Base-by-base conservation (phyloP, 2,329 filamentous ascomycete genomes). In the Exophiala sp. region DNA sequence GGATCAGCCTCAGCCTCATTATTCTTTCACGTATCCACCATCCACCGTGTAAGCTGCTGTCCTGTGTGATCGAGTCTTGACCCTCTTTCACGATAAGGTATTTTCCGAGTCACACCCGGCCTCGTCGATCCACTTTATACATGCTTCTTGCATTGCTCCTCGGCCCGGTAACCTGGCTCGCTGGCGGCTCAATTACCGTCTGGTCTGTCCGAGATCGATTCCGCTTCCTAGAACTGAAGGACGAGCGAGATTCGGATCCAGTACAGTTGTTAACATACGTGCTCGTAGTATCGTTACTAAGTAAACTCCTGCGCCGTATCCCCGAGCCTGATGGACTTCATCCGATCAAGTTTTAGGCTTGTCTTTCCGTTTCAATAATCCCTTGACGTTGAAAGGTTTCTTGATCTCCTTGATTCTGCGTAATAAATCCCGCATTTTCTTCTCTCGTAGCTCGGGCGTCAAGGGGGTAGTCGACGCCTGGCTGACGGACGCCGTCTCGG, bases 331-430 rank as follows among this genome's bases (percentile, higher is more conserved):
- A 27, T 10, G 10, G 3, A 32, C 11, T 7, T 13, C 29, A 32
- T 32, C 11, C 29, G 7, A 13, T 56, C 46, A 56, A 27, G 43
- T 24, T 30, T 47, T 44, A 10, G 13, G 32, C 40, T 56, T 59
- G 27, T 55, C 53, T 42, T 60, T 61, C 30, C 50, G 50, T 35
- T 35, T 55, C 39, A 62, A 43, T 34, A 62, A 44, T 2, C 43
- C 44, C 49, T 56, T 62, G 38, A 62, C 54, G 41, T 59, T 60
- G 53, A 62, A 62, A 8, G 58, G 58, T 22, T 58, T 61, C 40
- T 57, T 60, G 49, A 69, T 57, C 42, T 63, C 59, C 49, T 63
- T 61, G 66, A 71, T 71, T 24, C 65, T 63, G 21, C 52, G 51
- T 39, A 63, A 62, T 48, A 60, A 61, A 48, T 59, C 65, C 39